Evolutionary conservation across 345 rosid genomes (phyloP).

Genomic region (Erodium maritimum): DNA sequence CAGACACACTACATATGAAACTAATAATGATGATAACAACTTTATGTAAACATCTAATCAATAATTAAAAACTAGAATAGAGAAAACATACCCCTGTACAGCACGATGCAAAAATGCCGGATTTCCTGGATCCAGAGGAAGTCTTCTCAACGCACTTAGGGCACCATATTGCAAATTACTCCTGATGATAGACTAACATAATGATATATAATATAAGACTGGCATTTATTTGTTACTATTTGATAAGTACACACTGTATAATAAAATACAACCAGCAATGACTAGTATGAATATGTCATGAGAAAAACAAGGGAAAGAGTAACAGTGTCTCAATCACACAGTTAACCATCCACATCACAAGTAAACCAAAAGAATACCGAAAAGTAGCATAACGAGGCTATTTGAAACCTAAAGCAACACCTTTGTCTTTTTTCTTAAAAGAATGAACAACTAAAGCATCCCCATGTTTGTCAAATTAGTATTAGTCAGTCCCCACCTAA

Average conservation of each 20-base stretch:
- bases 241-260: not conserved
- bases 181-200: slow-evolving; percentile 55
- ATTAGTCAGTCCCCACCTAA: too few species aligned
- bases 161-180: slow-evolving; percentile 96
- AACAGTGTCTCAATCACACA: not conserved
- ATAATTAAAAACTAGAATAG: not conserved
- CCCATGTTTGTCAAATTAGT: not conserved
- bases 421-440: not conserved
- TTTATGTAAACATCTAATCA: not conserved
- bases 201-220: not conserved
- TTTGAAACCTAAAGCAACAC: not conserved
- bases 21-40: not conserved
- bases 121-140: slow-evolving; percentile 98
- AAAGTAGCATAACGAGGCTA: not conserved
- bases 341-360: not conserved
- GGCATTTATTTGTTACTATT: not conserved
- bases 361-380: not conserved
- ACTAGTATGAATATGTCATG: too few species aligned
- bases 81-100: slow-evolving; percentile 72
- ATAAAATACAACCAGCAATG: not conserved
- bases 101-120: slow-evolving; percentile 87
- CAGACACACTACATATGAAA: not conserved
- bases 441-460: not conserved
- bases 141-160: slow-evolving; percentile 93
- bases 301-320: too few species aligned